These are phyloP conservation scores for Clarireedia paspali DNA, from an alignment of 2,329 filamentous ascomycete species.

Conservation along the genomic window DNA sequence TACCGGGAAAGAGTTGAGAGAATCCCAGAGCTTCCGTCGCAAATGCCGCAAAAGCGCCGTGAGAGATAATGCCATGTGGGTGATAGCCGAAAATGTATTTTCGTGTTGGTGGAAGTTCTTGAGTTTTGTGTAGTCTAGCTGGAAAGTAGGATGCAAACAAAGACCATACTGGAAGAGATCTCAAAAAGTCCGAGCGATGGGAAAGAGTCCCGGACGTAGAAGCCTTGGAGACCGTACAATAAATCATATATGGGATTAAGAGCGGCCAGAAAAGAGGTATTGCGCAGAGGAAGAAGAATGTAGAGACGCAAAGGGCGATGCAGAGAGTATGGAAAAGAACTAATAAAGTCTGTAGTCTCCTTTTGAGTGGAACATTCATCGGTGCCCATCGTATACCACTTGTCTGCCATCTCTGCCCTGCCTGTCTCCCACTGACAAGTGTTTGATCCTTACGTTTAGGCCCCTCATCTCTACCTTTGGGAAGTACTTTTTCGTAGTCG, in stretches of 20 bases:
- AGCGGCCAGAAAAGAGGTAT: slow-evolving; percentile 89
- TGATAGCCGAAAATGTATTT: slow-evolving; percentile 98
- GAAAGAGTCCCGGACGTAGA: slow-evolving; percentile 67
- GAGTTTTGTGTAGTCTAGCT: slow-evolving; percentile 76
- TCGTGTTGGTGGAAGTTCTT: slow-evolving; percentile 67
- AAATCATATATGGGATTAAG: slow-evolving; percentile 68
- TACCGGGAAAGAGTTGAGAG: slow-evolving; percentile 79
- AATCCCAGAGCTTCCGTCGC: slow-evolving; percentile 87
- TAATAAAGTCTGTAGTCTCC: slow-evolving; percentile 70
- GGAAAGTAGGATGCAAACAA: slow-evolving; percentile 93
- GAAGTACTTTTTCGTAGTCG: slow-evolving; percentile 15
- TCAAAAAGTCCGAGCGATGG: slow-evolving; percentile 67
- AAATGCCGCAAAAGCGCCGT: slow-evolving; percentile 91
- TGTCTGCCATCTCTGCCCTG: slow-evolving; percentile 28
- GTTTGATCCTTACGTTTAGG: slow-evolving; percentile 18
- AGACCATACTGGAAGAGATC: slow-evolving; percentile 70
- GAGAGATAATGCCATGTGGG: slow-evolving; percentile 93
- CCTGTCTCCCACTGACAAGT: slow-evolving; percentile 26
- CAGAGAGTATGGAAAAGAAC: slow-evolving; percentile 67
- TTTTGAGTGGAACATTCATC: slow-evolving; percentile 60
- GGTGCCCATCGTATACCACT: slow-evolving; percentile 75
- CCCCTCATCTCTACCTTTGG: slow-evolving; percentile 10
- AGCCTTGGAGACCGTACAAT: slow-evolving; percentile 73
- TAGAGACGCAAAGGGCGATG: slow-evolving; percentile 61
- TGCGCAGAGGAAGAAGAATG: slow-evolving; percentile 86